Evolutionary conservation across 345 rosid genomes (phyloP).

Genomic region (Populus nigra): DNA sequence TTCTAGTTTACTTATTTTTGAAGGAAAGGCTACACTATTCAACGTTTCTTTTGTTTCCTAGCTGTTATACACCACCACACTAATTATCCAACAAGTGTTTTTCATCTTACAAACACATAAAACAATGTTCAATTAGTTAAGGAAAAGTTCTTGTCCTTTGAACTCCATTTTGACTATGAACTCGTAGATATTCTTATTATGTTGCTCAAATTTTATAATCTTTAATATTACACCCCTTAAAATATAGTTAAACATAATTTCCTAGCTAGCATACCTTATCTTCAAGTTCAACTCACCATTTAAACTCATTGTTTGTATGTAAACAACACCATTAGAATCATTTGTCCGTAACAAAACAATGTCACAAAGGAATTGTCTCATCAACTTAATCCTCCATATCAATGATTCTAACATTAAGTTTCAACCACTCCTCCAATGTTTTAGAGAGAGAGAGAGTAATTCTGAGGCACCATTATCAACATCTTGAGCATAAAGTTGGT

Average conservation of each 20-base stretch:
- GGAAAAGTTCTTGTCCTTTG: constrained; percentile 46
- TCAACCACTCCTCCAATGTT: constrained; percentile 62
- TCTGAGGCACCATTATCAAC: constrained; percentile 22
- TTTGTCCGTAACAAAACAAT: constrained; percentile 60
- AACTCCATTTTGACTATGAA: constrained; percentile 70
- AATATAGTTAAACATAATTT: constrained; percentile 40
- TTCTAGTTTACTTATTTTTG: constrained; percentile 71
- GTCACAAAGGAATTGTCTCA: constrained; percentile 48
- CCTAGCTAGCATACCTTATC: constrained; percentile 76
- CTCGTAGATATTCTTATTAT: constrained; percentile 70
- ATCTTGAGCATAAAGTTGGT: background rate
- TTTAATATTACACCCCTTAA: constrained; percentile 45
- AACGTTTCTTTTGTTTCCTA: constrained; percentile 80
- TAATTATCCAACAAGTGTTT: constrained; percentile 62
- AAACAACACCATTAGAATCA: constrained; percentile 67
- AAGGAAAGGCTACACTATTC: constrained; percentile 68
- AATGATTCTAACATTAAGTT: constrained; percentile 38
- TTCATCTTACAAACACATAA: constrained; percentile 73
- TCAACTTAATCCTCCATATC: constrained; percentile 33
- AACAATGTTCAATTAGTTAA: constrained; percentile 64
- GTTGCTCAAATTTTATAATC: constrained; percentile 63
- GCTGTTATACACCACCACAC: constrained; percentile 58
- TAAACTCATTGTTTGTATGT: constrained; percentile 71
- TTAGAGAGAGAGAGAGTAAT: constrained; percentile 34
- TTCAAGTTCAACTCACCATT: constrained; percentile 71